A percentile compares a stretch with the other conserved stretches of the same genome.
phyloP scores from a whole-genome alignment of 768 basidiomycete genomes.

The Tulasnella sp. region DNA sequence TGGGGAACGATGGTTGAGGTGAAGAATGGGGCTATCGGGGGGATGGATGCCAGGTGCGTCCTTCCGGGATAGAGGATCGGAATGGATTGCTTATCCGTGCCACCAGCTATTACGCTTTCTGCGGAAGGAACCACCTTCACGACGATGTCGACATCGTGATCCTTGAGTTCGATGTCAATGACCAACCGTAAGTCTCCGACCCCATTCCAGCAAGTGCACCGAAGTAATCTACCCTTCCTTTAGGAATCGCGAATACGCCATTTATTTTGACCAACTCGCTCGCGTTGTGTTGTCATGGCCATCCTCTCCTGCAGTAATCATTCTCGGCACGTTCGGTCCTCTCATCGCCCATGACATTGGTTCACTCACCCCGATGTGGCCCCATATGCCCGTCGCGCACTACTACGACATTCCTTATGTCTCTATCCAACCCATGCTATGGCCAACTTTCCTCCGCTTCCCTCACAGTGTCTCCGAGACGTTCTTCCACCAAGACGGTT shows the following conservation, averaged over 20 bases:
- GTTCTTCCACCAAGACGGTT: background rate
- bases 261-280: slow-evolving; percentile 7
- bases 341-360: background rate
- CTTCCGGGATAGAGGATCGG: background rate
- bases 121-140: background rate
- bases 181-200: background rate
- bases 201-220: background rate
- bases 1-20: background rate
- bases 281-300: background rate
- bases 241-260: background rate
- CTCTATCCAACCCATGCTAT: background rate
- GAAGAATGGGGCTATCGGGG: background rate
- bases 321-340: background rate
- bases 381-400: background rate
- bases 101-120: slow-evolving; percentile 2
- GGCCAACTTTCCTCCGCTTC: background rate
- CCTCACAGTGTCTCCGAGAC: background rate
- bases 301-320: background rate
- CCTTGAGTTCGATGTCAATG: slow-evolving; percentile 3
- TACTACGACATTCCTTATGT: slow-evolving; percentile 6
- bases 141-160: slow-evolving; percentile 4
- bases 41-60: slow-evolving; percentile 4
- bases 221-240: background rate
- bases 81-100: background rate
- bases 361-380: background rate